Percentiles rank a stretch among this genome's conserved stretches.
phyloP scores from a whole-genome alignment of 768 basidiomycete genomes.

The Termitomyces sp. region DNA sequence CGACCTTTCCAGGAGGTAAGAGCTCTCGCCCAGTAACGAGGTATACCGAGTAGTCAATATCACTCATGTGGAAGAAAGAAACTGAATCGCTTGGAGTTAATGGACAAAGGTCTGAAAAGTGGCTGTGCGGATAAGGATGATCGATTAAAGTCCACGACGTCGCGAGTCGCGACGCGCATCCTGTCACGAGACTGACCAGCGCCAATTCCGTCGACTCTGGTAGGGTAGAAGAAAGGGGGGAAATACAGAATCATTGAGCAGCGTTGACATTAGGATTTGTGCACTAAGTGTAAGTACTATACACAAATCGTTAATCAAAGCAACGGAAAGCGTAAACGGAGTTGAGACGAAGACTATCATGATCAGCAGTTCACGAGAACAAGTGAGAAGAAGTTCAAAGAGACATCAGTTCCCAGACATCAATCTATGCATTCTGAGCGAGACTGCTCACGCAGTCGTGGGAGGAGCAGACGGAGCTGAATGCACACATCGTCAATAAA shows the following conservation, averaged over 20 bases:
- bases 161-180: too few relatives aligned
- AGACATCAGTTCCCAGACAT: background rate
- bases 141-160: too few relatives aligned
- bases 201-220: too few relatives aligned
- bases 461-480: conserved; percentile 14
- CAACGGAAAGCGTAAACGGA: background rate
- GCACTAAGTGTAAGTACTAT: conserved; percentile 2
- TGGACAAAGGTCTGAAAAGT: background rate
- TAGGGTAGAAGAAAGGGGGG: background rate
- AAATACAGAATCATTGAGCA: background rate
- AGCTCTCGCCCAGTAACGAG: conserved; percentile 82
- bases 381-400: background rate
- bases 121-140: conserved; percentile 4
- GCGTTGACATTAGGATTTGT: conserved; percentile 6
- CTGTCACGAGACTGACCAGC: too few relatives aligned
- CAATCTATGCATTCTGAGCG: background rate
- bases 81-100: background rate
- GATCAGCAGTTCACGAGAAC: background rate
- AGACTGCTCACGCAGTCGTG: conserved; percentile 16
- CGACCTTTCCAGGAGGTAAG: conserved; percentile 73
- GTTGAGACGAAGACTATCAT: background rate
- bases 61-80: conserved; percentile 6
- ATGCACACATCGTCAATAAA: background rate
- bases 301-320: conserved; percentile 8
- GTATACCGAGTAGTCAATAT: conserved; percentile 71